Evolutionary conservation across 2,329 filamentous ascomycete species (phyloP), one percentile per base, ranked within the genome.

Genomic region (Pseudogymnoascus sp.): DNA sequence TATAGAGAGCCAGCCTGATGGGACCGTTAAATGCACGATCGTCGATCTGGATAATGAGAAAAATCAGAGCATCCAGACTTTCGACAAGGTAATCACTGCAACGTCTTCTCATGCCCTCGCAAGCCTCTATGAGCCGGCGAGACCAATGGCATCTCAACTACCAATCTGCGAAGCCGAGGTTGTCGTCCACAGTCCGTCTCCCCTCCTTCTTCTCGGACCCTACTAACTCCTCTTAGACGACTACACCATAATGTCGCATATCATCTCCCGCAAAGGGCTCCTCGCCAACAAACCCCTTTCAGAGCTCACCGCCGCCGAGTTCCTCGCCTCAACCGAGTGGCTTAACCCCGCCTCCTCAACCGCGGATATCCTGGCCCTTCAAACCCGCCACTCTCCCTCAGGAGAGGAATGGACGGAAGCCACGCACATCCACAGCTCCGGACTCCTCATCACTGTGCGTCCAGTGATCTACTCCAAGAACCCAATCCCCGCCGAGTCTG

Each of bases 221-320:
- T 3, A 52, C 45, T 52, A 30, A 52, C 23, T 2, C 4, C 45
- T 18, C 23, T 5, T 5, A 52, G 45, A 23, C 2, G 45, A 52
- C 45, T 52, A 52, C 45, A 52, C 45, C 8, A 52, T 52, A 52
- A 52, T 52, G 45, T 52, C 45, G 2, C 45, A 52, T 2, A 26
- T 52, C 26, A 52, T 52, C 26, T 52, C 45, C 1, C 45, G 45
- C n/a, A 52, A 52, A 18, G 45, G 45, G 4, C 26, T 26, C 7
- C 26, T 52, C n/a, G 45, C 45, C 23, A 52, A 52, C 12, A 52
- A 52, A 5, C 45, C 45, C 45, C 45, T 52, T 30, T 52, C 45
- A 4, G n/a, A 52, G n/a, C 45, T 52, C n/a, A 52, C 45, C 4
- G 45, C 45, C n/a, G 45, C 9, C 4, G 45, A 52, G 19, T 52